Evolutionary conservation across 2,329 filamentous ascomycete species (phyloP).

Genomic region (Alternaria hordeiaustralica): DNA sequence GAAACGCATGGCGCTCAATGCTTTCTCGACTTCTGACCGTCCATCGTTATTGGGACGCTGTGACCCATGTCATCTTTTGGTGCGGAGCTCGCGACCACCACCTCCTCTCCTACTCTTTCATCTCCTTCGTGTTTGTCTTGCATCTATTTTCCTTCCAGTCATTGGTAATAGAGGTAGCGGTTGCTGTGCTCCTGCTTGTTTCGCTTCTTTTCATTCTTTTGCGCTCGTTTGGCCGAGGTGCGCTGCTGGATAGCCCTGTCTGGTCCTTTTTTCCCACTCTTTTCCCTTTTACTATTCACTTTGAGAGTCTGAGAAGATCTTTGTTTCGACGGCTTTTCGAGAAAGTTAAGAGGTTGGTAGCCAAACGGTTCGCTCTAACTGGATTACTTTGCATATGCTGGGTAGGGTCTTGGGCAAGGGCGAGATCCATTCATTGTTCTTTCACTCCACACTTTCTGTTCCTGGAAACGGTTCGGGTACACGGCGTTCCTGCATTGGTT

Average conservation of each 20-base stretch:
- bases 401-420: conserved; percentile 34
- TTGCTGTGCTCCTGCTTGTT: conserved; percentile 44
- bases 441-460: conserved; percentile 18
- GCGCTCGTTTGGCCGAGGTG: conserved; percentile 41
- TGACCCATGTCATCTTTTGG: conserved; percentile 33
- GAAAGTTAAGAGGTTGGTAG: conserved; percentile 16
- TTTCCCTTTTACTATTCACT: conserved; percentile 7
- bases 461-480: conserved; percentile 21
- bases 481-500: conserved; percentile 32
- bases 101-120: conserved; percentile 20
- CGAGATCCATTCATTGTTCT: conserved; percentile 44
- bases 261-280: conserved; percentile 6
- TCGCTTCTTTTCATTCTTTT: conserved; percentile 39
- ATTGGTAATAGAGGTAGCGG: conserved; percentile 42
- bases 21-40: conserved; percentile 33
- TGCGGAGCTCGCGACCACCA: conserved; percentile 33
- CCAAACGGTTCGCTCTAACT: conserved; percentile 29
- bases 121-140: conserved; percentile 27
- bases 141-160: conserved; percentile 31
- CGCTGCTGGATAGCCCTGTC: conserved; percentile 28
- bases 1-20: conserved; percentile 45
- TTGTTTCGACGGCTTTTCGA: conserved; percentile 17
- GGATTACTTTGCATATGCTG: conserved; percentile 33
- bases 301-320: not conserved
- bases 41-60: conserved; percentile 22